Evolutionary conservation across 441 rosid genomes (phyloP).

Genomic region (Raphanus hybrid): DNA sequence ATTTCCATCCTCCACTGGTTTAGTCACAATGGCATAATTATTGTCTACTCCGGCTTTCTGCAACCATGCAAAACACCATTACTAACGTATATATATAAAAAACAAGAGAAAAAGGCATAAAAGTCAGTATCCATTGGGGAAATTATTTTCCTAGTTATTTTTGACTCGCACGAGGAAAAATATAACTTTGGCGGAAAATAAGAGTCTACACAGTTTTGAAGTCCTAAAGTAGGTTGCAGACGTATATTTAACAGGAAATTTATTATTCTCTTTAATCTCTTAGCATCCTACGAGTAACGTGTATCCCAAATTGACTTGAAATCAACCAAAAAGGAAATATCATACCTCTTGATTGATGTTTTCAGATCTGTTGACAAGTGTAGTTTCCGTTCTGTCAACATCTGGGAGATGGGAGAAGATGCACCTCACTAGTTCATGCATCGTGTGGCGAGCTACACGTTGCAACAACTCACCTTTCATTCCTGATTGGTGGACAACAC

Average conservation of each 20-base stretch:
- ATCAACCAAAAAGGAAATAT: slow-evolving; percentile 18
- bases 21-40: slow-evolving; percentile 64
- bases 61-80: slow-evolving; percentile 30
- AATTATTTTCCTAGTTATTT: not conserved
- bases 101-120: slow-evolving; percentile 20
- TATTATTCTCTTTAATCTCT: slow-evolving; percentile 16
- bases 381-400: slow-evolving; percentile 66
- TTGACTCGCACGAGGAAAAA: not conserved
- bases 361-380: slow-evolving; percentile 63
- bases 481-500: slow-evolving; percentile 84
- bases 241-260: slow-evolving; percentile 10
- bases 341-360: slow-evolving; percentile 61
- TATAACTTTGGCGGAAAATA: not conserved
- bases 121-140: slow-evolving; percentile 7
- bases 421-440: slow-evolving; percentile 77
- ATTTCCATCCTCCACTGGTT: slow-evolving; percentile 63
- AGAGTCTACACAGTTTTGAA: not conserved
- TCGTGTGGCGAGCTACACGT: slow-evolving; percentile 78
- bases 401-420: slow-evolving; percentile 80
- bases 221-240: slow-evolving; percentile 8
- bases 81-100: slow-evolving; percentile 5
- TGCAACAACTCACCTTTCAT: slow-evolving; percentile 75
- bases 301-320: slow-evolving; percentile 15
- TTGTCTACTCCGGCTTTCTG: slow-evolving; percentile 62
- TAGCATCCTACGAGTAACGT: slow-evolving; percentile 13